Percentiles rank a stretch among this genome's conserved stretches.
Conservation (phyloP, 768 basidiomycete genomes). For the Tylopilus subfusipes region DNA sequence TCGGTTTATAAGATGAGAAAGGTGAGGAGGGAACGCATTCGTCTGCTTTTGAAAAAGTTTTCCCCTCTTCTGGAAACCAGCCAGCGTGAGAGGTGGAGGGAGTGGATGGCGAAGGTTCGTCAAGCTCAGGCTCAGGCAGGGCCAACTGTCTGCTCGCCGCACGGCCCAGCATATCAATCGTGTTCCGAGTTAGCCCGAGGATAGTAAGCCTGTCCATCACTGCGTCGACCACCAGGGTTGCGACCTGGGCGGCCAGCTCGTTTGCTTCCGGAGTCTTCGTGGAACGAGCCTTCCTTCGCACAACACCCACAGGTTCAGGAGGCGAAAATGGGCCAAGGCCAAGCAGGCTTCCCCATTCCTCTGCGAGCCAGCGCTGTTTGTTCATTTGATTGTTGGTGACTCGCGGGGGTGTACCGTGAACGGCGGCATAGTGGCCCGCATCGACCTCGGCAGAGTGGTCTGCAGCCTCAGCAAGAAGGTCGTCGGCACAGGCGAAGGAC, state of each 20-base stretch:
- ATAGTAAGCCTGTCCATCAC: background rate
- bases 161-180: background rate
- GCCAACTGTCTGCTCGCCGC: background rate
- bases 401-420: background rate
- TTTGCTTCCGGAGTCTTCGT: background rate
- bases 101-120: background rate
- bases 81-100: background rate
- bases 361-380: background rate
- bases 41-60: background rate
- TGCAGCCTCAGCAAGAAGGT: background rate
- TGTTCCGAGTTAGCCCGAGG: background rate
- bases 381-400: background rate
- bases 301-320: background rate
- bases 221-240: background rate
- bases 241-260: background rate
- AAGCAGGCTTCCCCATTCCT: conserved; percentile 9
- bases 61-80: background rate
- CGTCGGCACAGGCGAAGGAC: background rate
- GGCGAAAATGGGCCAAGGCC: conserved; percentile 1
- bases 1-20: no score
- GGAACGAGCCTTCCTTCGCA: background rate
- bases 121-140: background rate
- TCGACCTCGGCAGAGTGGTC: conserved; percentile 2
- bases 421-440: background rate
- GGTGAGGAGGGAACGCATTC: no score